Percentiles rank a stretch among this genome's conserved stretches.
These are phyloP conservation scores for Arctostaphylos glauca DNA, from an alignment of 148 eudicot genomes.

Conservation along the genomic window DNA sequence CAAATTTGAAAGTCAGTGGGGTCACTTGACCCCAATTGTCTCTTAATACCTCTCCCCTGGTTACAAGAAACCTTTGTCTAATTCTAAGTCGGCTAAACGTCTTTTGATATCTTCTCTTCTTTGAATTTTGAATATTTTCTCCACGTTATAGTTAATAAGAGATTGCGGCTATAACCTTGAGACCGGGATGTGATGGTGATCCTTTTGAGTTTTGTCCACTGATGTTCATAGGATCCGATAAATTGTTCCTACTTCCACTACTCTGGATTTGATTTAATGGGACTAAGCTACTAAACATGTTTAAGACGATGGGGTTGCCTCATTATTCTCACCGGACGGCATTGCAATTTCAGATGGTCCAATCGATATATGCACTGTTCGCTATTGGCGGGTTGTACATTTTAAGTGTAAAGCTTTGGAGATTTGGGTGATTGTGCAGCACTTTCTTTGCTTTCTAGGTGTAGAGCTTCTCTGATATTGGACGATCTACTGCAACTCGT, in stretches of 20 bases:
- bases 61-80: too few species aligned
- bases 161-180: too few species aligned
- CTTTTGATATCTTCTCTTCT: too few species aligned
- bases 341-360: conserved; percentile 20
- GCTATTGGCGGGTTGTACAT: conserved; percentile 38
- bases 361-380: conserved; percentile 15
- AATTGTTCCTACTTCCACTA: not conserved
- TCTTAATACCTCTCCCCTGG: too few species aligned
- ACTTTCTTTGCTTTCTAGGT: conserved; percentile 28
- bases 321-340: conserved; percentile 23
- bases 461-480: conserved; percentile 23
- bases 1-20: too few species aligned
- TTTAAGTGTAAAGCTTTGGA: conserved; percentile 18
- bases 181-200: not conserved
- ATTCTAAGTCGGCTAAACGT: too few species aligned
- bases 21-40: too few species aligned
- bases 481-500: conserved; percentile 27
- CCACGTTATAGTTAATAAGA: too few species aligned
- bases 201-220: too few species aligned
- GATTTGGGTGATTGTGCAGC: conserved; percentile 24
- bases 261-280: not conserved
- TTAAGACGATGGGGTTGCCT: conserved; percentile 16
- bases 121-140: too few species aligned
- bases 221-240: not conserved
- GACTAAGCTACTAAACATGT: not conserved